Percentiles rank a stretch among this genome's conserved stretches.
These are phyloP conservation scores for Mycena leptocephala DNA, from an alignment of 768 basidiomycete genomes.

Conservation along the genomic window DNA sequence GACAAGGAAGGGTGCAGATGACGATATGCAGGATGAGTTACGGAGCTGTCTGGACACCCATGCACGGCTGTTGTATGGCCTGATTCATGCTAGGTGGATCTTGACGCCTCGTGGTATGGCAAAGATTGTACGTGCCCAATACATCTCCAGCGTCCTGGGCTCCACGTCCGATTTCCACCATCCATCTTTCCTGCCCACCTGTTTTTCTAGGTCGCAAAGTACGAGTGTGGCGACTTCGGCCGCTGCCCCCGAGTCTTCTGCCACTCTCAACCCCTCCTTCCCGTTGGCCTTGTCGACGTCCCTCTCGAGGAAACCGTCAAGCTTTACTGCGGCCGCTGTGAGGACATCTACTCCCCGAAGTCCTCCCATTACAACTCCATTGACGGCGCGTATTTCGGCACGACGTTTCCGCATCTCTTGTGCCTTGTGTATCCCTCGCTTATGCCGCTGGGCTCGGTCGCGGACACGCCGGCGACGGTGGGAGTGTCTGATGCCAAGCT, in stretches of 20 bases:
- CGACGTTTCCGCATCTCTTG: slow-evolving; percentile 96
- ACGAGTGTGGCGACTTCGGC: slow-evolving; percentile 98
- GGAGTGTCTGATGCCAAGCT: slow-evolving; percentile 46
- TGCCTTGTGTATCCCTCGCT: slow-evolving; percentile 98
- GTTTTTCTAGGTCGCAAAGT: slow-evolving; percentile 86
- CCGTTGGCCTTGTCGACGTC: slow-evolving; percentile 97
- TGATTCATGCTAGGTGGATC: slow-evolving; percentile 98
- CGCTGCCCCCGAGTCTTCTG: slow-evolving; percentile 98
- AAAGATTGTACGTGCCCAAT: slow-evolving; percentile 86
- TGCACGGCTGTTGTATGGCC: slow-evolving; percentile 93
- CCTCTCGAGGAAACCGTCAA: slow-evolving; percentile 99
- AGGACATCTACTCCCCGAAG: slow-evolving; percentile 98
- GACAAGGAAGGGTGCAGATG: no score
- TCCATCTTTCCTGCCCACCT: background rate
- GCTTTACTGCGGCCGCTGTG: slow-evolving; percentile 97
- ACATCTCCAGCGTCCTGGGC: no score
- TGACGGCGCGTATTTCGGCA: slow-evolving; percentile 99
- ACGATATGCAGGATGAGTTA: slow-evolving; percentile 90
- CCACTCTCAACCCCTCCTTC: slow-evolving; percentile 94
- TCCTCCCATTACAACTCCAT: slow-evolving; percentile 97
- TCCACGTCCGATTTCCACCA: background rate
- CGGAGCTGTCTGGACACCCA: slow-evolving; percentile 94
- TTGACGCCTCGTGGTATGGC: slow-evolving; percentile 93
- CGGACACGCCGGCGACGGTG: slow-evolving; percentile 21
- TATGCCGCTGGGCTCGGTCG: slow-evolving; percentile 76